Percentiles rank a stretch among this genome's conserved stretches.
Evolutionary conservation across 176 grass and related monocot genomes (phyloP).

Genomic region (Carex scoparia): DNA sequence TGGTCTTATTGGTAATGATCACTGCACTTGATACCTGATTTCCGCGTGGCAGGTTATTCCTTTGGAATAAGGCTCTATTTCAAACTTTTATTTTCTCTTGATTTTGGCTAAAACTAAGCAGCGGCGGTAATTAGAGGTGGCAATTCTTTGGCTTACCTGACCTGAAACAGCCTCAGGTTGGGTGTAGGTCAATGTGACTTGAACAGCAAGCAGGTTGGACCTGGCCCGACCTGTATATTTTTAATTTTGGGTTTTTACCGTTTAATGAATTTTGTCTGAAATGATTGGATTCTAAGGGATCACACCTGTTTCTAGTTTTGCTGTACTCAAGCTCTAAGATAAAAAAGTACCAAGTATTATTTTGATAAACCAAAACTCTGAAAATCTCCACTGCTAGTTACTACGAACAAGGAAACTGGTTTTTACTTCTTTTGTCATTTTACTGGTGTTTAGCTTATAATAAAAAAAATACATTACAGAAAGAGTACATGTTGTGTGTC

Average conservation of each 20-base stretch:
- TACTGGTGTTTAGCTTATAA: background rate
- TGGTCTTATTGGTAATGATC: background rate
- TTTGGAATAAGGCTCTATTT: background rate
- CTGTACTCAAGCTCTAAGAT: background rate
- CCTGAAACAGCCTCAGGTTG: background rate
- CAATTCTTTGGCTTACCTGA: background rate
- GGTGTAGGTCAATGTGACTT: background rate
- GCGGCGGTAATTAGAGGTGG: background rate
- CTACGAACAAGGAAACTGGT: background rate
- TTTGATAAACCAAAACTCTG: background rate
- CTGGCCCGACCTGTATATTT: background rate
- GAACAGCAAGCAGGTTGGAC: background rate
- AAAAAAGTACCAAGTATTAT: background rate
- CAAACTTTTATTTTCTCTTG: background rate
- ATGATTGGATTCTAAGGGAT: background rate
- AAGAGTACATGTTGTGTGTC: background rate
- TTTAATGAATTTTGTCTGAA: background rate
- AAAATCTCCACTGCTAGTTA: background rate
- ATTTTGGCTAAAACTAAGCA: background rate
- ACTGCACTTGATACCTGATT: background rate
- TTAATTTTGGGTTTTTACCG: background rate
- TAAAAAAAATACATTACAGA: background rate
- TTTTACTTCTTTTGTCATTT: background rate
- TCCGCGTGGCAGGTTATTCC: background rate
- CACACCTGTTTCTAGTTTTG: background rate